Evolutionary conservation across 331 rosid genomes (phyloP), one percentile per base, ranked within the genome.

Genomic region (Saraca asoca): DNA sequence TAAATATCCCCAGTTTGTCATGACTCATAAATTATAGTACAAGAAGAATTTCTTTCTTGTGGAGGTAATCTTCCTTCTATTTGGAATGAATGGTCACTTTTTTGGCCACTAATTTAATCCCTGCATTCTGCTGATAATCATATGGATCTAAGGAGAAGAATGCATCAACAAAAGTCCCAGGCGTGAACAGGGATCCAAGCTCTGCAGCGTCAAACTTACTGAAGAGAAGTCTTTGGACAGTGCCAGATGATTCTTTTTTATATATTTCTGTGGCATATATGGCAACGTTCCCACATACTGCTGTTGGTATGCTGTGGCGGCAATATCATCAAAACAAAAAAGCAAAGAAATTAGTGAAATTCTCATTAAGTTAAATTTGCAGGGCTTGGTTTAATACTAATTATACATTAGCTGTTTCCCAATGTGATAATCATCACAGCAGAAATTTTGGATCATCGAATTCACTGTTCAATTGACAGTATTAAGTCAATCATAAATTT

Each of bases 121-220:
- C 99, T 57, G 99, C 97, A 58, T 73, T 80, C 80, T 90, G 95
- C 72, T 78, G 89, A 82, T 80, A 88, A 69, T 94, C 95, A 24
- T 94, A 94, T 8, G 75, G 73, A 69, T 90, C 95, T 73, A 94
- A 78, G 70, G 96, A 85, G 77, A 90, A 88, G 73, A 81, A 75
- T 24, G 95, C 93, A 80, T 94, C 99, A 49, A 94, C 53, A 53
- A 75, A 75, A 62, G 75, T 85, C 69, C 90, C 91, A 0, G 84
- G 85, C 19, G 68, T 66, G 75, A 85, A 81, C 78, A 93, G 67
- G 52, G 87, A 51, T 41, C 53, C 74, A 15, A 88, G 95, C 75
- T 86, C 98, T 37, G 83, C 79, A 16, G 90, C 84, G 20, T 90
- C 92, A 33, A 80, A 88, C 68, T 80, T 80, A 48, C 86, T 79